Base-by-base conservation (phyloP, 2,329 filamentous ascomycete species). In the Ophiostoma novo-ulmi region DNA sequence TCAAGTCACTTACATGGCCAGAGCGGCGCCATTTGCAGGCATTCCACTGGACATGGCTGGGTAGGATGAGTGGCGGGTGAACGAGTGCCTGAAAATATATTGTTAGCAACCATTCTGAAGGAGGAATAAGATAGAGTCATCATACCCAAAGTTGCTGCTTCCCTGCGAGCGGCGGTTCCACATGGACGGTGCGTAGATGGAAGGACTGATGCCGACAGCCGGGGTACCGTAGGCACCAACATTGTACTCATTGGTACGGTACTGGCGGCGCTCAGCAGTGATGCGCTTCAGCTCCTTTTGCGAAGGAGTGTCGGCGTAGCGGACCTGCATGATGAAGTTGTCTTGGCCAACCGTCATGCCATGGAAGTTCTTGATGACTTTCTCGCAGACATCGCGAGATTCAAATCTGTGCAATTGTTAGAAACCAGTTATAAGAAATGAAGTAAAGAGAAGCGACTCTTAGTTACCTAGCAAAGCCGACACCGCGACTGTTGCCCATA, bases 251-350 rank as follows among this genome's bases (percentile, higher is more conserved):
- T 95, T 95, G 71, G 94, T 95, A 72, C 95, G 92, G 82, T 97
- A 98, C 77, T 97, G 93, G 73, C 95, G 93, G 71, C 94, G 92
- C 79, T 97, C 93, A 41, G 95, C 93, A 61, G 94, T 98, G 78
- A 97, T 91, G 74, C 95, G 91, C 85, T 99, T 99, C 75, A 99
- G 85, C 78, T 95, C 89, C 84, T 99, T 99, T 81, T 99, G 95
- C 73, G 94, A 91, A 70, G 95, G 92, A 52, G 95, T 99, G 78
- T 99, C 95, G 73, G 96, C 94, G 79, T 97, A 99, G 74, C 95
- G 94, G 75, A 99, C 93, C 81, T 97, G 94, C 81, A 95, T 88
- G 74, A 94, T 89, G 74, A 95, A 87, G 38, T 90, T 88, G 76
- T 97, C 92, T 44, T 91, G 88, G 58, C 91, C 91, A 74, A 92